Conservation (phyloP, 352 stramenopile species). For the Aphanomyces cochlioides region DNA sequence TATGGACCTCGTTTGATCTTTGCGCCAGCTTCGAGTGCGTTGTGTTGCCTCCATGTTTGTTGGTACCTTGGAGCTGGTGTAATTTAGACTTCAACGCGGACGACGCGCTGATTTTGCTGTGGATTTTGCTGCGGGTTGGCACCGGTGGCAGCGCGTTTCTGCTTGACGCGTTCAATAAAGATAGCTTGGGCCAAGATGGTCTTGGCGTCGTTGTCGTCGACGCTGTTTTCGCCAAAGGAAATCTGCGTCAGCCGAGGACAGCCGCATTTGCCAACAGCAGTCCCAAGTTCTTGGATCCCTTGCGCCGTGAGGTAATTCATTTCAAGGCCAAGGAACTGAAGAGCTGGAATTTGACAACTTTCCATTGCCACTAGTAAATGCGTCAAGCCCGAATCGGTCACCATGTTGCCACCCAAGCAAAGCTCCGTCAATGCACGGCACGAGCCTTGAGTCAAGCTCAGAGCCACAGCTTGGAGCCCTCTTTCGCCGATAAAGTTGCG, state of each 20-base stretch:
- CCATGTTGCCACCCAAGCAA: conserved; percentile 75
- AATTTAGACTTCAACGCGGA: background rate
- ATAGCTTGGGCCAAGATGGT: conserved; percentile 66
- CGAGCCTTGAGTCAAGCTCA: background rate
- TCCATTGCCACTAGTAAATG: conserved; percentile 81
- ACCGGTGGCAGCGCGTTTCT: conserved; percentile 10
- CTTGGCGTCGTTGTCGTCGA: conserved; percentile 71
- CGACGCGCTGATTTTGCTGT: background rate
- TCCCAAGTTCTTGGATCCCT: conserved; percentile 47
- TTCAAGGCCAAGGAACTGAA: conserved; percentile 46
- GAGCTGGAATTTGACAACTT: conserved; percentile 50
- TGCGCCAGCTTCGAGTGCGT: too few species aligned
- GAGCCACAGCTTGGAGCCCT: conserved; percentile 38
- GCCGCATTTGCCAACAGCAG: conserved; percentile 76
- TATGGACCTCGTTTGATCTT: too few species aligned
- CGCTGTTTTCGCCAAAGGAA: conserved; percentile 83
- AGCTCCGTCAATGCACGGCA: conserved; percentile 72
- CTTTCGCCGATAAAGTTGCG: conserved; percentile 85
- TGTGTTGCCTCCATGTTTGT: too few species aligned
- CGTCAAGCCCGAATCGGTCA: conserved; percentile 81
- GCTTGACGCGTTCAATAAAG: conserved; percentile 15
- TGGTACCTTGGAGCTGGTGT: too few species aligned
- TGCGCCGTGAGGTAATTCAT: conserved; percentile 31
- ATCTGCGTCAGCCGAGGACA: conserved; percentile 79
- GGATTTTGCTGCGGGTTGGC: background rate